Percentiles rank a stretch among this genome's conserved stretches.
phyloP scores from a whole-genome alignment of 148 eudicot genomes.

The Diospyros lotus region DNA sequence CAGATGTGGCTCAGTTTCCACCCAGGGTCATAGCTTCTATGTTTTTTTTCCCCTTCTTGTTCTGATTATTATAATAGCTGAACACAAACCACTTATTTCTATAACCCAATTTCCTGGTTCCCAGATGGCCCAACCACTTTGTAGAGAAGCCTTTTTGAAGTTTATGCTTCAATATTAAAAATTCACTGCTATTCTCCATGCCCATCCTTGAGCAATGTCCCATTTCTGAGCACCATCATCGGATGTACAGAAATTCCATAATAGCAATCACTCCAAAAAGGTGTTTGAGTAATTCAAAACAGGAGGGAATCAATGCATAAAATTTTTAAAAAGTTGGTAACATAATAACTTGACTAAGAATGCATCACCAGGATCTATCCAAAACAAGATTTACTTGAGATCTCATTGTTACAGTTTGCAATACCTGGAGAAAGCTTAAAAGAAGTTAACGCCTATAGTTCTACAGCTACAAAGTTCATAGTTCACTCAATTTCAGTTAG shows the following conservation, averaged over 20 bases:
- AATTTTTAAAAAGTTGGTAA: background rate
- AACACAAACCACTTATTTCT: background rate
- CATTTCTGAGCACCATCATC: background rate
- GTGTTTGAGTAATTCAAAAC: background rate
- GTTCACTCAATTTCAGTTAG: background rate
- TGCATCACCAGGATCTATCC: background rate
- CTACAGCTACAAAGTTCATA: background rate
- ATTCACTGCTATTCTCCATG: background rate
- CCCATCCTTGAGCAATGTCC: background rate
- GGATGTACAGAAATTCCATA: background rate
- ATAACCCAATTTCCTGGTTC: too few species aligned
- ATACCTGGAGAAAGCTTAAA: background rate
- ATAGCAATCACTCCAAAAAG: background rate
- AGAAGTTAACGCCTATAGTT: background rate
- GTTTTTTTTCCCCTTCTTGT: background rate
- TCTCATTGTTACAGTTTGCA: background rate
- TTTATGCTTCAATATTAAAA: background rate
- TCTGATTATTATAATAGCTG: background rate
- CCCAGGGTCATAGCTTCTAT: background rate
- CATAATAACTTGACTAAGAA: background rate
- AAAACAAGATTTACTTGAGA: background rate
- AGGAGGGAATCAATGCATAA: background rate
- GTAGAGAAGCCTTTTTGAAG: background rate
- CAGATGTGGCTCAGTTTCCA: background rate
- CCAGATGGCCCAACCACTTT: too few species aligned